Conservation (phyloP, 208 protist species). For the Crithidia acanthocephali region DNA sequence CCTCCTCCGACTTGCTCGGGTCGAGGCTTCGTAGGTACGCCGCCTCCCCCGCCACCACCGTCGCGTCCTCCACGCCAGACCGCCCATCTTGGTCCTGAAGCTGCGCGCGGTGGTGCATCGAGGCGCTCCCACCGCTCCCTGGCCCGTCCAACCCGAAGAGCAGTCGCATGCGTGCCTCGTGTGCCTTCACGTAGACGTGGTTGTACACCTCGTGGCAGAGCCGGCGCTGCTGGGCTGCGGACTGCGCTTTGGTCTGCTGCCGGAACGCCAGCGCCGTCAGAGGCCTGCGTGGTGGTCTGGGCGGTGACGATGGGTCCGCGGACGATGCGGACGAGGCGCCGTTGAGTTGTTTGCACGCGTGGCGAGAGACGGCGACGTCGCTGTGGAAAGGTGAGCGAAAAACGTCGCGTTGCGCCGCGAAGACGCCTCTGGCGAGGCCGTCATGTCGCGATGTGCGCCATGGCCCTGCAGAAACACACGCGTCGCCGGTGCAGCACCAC, state of each 20-base stretch:
- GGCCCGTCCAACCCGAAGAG: conserved; percentile 25
- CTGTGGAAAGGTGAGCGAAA: conserved; percentile 6
- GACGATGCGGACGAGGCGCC: background rate
- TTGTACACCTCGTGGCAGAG: conserved; percentile 33
- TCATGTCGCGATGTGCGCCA: conserved; percentile 9
- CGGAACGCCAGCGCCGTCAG: conserved; percentile 19
- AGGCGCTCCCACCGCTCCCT: background rate
- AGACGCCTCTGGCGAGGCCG: background rate
- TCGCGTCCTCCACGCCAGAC: background rate
- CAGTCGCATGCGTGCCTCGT: conserved; percentile 44
- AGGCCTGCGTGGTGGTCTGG: background rate
- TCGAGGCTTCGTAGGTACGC: conserved; percentile 37
- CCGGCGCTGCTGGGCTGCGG: conserved; percentile 1
- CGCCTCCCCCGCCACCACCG: conserved; percentile 13
- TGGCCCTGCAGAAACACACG: background rate
- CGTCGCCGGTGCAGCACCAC: background rate
- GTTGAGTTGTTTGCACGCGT: background rate
- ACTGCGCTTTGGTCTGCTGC: background rate
- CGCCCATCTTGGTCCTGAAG: background rate
- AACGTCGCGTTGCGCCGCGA: conserved; percentile 2
- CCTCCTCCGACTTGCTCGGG: conserved; percentile 25
- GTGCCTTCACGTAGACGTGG: conserved; percentile 30
- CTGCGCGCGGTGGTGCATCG: background rate
- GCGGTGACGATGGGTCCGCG: background rate
- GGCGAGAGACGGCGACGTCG: background rate